Base-by-base conservation (phyloP, 257 asterid species). In the Nicotiana sylvestris region DNA sequence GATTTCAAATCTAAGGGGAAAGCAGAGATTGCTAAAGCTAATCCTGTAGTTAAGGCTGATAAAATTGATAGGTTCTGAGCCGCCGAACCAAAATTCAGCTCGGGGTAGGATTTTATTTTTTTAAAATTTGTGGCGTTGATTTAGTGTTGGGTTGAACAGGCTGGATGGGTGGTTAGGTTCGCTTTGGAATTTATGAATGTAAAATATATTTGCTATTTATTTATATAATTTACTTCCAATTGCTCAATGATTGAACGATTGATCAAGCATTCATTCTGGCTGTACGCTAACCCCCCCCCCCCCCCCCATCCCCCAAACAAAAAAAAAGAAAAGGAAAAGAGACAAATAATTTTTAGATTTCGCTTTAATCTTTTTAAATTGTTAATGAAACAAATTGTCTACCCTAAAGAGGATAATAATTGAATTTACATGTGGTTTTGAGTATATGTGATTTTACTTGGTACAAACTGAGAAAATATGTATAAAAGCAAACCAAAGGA, bases 31-130 rank as follows among this genome's bases (percentile, higher is more conserved):
- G 88, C 88, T 17, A 88, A 84, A 81, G 88, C 91, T 10, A 90
- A 90, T 83, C 93, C 91, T 55, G 69, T 88, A 37, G 79, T 90
- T 53, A 90, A 87, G 85, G 88, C 88, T 1, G 91, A 90, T 37
- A 90, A 88, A 80, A 76, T 90, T 39, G 66, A 76, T 51, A 76
- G 89, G 87, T 79, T 87, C 56, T 87, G 39, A 84, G 7, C 5
- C 51, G 29, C 16, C 9, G 13, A 69, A 10, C 18, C 18, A 6
- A 11, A 43, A 72, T 46, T 72, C 7, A 46, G 60, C 25, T 46
- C 5, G 78, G 78, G 12, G 13, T 72, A 43, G 30, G 60, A 25
- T 5, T 51, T 39, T 43, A 4, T 2, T 29, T 65, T 10, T 9
- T 43, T 0, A 5, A 11, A 64, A 33, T 65, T 27, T 43, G 61